Conservation (phyloP, 176 grass and related monocot species). For the Carex myosuroides region DNA sequence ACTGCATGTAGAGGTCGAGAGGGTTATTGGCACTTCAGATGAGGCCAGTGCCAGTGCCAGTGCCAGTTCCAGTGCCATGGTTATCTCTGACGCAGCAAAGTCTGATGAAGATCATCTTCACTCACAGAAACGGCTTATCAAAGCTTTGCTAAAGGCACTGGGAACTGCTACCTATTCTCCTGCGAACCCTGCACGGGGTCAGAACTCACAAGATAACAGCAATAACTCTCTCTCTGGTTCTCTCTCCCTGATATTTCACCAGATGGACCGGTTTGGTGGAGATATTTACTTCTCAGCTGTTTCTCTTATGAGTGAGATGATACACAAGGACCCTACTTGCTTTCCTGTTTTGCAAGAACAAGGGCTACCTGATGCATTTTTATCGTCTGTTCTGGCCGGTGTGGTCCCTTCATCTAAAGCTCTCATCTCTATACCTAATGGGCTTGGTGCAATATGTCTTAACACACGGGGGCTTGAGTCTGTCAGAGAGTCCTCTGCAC, state of each 20-base stretch:
- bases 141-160: slow-evolving; percentile 89
- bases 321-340: slow-evolving; percentile 96
- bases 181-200: slow-evolving; percentile 63
- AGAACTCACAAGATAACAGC: slow-evolving; percentile 51
- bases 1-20: slow-evolving; percentile 77
- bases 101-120: slow-evolving; percentile 75
- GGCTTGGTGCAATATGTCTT: slow-evolving; percentile 90
- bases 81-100: slow-evolving; percentile 43
- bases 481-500: slow-evolving; percentile 67
- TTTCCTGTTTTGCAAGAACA: slow-evolving; percentile 78
- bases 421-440: slow-evolving; percentile 90
- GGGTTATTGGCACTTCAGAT: slow-evolving; percentile 59
- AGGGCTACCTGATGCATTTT: slow-evolving; percentile 85
- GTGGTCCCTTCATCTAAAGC: slow-evolving; percentile 84
- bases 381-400: slow-evolving; percentile 68
- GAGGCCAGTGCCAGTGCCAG: slow-evolving; percentile 10
- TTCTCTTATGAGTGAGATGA: slow-evolving; percentile 98
- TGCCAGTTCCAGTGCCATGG: slow-evolving; percentile 22
- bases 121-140: slow-evolving; percentile 80
- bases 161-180: slow-evolving; percentile 92
- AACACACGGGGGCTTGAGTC: slow-evolving; percentile 80
- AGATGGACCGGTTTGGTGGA: slow-evolving; percentile 81
- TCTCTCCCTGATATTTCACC: slow-evolving; percentile 88
- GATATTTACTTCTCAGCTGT: slow-evolving; percentile 98
- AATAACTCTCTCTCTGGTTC: slow-evolving; percentile 59